phyloP scores from a whole-genome alignment of 2,329 filamentous ascomycete genomes.

The Calonectria hongkongensis region DNA sequence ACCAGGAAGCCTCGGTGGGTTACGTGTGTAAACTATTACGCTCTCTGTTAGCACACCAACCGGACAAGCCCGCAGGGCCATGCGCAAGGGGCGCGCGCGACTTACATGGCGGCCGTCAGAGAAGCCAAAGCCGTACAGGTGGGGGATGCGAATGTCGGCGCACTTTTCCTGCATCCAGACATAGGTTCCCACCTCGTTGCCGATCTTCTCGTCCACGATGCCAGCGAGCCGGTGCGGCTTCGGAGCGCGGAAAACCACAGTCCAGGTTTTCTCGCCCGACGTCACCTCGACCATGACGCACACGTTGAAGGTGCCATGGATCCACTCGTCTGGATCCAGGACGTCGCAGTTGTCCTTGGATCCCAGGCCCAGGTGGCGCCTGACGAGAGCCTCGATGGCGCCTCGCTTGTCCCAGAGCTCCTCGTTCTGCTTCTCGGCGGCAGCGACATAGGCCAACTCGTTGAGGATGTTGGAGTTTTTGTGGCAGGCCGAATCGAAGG shows the following conservation, averaged over 20 bases:
- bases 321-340: constrained; percentile 52
- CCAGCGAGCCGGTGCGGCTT: constrained; percentile 51
- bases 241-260: constrained; percentile 15
- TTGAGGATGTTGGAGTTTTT: constrained; percentile 25
- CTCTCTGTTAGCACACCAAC: background rate
- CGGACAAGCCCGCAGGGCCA: background rate
- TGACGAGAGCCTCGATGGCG: constrained; percentile 38
- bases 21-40: constrained; percentile 43
- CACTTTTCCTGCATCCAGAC: constrained; percentile 54
- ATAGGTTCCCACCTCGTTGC: constrained; percentile 53
- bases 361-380: constrained; percentile 53
- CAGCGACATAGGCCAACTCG: constrained; percentile 16
- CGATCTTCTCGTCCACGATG: constrained; percentile 66
- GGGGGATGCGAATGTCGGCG: constrained; percentile 50
- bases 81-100: background rate
- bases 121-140: constrained; percentile 51
- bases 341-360: constrained; percentile 51
- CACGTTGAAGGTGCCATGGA: constrained; percentile 60
- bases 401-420: constrained; percentile 23
- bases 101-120: constrained; percentile 25
- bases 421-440: constrained; percentile 13
- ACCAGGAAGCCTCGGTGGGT: constrained; percentile 31
- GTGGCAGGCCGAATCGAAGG: constrained; percentile 21
- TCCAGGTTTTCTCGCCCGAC: constrained; percentile 38
- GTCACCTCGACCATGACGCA: constrained; percentile 57